These are phyloP conservation scores for Adansonia madagascariensis DNA, from an alignment of 441 rosid species.

Conservation along the genomic window DNA sequence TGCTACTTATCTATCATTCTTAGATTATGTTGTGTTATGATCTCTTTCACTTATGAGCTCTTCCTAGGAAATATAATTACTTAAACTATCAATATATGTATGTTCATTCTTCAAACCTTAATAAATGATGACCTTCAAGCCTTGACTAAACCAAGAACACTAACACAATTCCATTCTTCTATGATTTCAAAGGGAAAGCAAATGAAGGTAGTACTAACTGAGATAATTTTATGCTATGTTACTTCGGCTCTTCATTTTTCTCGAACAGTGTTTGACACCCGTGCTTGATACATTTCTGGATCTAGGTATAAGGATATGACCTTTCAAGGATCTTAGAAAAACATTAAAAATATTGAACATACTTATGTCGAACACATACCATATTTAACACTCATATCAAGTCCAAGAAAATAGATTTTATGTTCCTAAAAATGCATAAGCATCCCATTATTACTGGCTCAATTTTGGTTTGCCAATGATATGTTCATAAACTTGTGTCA, in stretches of 20 bases:
- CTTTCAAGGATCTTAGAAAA: no score
- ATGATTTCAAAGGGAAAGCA: not conserved
- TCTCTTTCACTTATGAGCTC: not conserved
- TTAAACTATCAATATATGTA: not conserved
- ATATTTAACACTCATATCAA: no score
- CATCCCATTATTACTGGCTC: not conserved
- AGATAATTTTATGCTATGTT: not conserved
- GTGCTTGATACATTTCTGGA: no score
- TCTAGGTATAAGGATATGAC: no score
- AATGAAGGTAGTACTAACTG: not conserved
- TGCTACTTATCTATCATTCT: not conserved
- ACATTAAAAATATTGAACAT: no score
- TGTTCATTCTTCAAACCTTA: not conserved
- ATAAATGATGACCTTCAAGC: not conserved
- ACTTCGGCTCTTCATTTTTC: no score
- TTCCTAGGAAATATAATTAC: not conserved
- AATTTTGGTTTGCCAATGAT: not conserved
- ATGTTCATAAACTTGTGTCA: slow-evolving; percentile 2
- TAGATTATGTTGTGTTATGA: not conserved
- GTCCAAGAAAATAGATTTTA: no score
- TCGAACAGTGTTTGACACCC: no score
- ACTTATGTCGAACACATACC: no score
- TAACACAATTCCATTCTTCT: not conserved
- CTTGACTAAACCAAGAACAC: not conserved
- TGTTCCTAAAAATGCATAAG: not conserved